Evolutionary conservation across 2,329 filamentous ascomycete species (phyloP).

Genomic region (Xylaria polymorpha): DNA sequence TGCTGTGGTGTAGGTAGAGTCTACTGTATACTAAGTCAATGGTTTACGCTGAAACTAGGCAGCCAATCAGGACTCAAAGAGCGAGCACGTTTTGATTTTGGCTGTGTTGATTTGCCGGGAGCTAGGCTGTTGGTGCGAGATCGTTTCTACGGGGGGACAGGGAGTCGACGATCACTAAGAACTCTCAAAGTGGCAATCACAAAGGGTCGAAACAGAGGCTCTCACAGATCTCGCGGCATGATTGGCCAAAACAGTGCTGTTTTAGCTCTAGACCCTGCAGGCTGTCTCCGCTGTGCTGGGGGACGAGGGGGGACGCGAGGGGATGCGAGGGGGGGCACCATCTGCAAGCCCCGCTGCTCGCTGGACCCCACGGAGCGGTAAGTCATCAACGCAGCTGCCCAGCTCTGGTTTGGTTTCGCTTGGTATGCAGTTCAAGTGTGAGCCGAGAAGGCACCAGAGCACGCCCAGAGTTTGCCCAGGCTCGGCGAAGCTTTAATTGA

Average conservation of each 20-base stretch:
- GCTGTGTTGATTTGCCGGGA: slow-evolving; percentile 39
- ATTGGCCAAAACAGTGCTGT: slow-evolving; percentile 11
- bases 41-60: slow-evolving; percentile 8
- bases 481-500: slow-evolving; percentile 23
- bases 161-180: slow-evolving; percentile 24
- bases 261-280: slow-evolving; percentile 16
- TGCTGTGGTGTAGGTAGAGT: slow-evolving; percentile 10
- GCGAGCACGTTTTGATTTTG: slow-evolving; percentile 37
- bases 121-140: slow-evolving; percentile 25
- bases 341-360: slow-evolving; percentile 7
- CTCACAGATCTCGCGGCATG: neutral
- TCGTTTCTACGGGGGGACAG: slow-evolving; percentile 19
- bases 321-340: neutral
- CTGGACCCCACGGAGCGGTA: slow-evolving; percentile 10
- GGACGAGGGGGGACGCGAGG: too few relatives aligned
- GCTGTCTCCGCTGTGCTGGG: slow-evolving; percentile 5
- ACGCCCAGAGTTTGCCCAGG: slow-evolving; percentile 18
- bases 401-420: slow-evolving; percentile 17
- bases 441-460: slow-evolving; percentile 20
- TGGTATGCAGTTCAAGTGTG: slow-evolving; percentile 11
- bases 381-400: slow-evolving; percentile 9
- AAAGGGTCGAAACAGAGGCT: slow-evolving; percentile 10
- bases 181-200: slow-evolving; percentile 33
- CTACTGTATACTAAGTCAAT: slow-evolving; percentile 13
- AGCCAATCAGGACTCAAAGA: slow-evolving; percentile 33